These are phyloP conservation scores for Trametes sp. DNA, from an alignment of 1,284 basidiomycete species.

Conservation along the genomic window DNA sequence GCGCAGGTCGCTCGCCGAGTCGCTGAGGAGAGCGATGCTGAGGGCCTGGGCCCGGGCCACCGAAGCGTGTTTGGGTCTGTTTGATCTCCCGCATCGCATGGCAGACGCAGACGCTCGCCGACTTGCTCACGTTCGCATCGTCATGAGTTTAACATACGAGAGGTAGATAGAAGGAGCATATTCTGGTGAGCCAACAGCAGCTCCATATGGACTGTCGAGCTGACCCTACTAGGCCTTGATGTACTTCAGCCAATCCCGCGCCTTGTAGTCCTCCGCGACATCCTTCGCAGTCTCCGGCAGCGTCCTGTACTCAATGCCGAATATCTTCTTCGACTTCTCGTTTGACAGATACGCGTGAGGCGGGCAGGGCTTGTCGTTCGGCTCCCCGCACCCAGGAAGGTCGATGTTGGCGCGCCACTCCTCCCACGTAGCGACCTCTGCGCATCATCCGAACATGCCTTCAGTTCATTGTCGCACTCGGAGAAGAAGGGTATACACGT, in stretches of 20 bases:
- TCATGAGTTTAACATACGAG: too few species aligned
- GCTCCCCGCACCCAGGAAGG: background rate
- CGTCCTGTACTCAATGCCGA: background rate
- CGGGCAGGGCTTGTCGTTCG: background rate
- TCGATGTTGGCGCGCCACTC: slow-evolving; percentile 6
- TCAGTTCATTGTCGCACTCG: background rate
- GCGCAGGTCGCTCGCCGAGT: too few species aligned
- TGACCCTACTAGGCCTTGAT: background rate
- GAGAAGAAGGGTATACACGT: background rate
- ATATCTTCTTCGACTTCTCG: background rate
- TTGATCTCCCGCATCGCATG: too few species aligned
- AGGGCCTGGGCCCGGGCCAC: too few species aligned
- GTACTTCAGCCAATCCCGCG: slow-evolving; percentile 1
- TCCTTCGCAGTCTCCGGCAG: background rate
- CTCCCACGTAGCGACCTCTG: slow-evolving; percentile 15
- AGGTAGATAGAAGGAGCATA: too few species aligned
- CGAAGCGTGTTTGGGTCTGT: too few species aligned
- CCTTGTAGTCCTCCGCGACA: background rate
- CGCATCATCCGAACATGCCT: too few species aligned
- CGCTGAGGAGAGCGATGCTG: too few species aligned
- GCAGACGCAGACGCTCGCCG: too few species aligned
- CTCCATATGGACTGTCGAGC: too few species aligned
- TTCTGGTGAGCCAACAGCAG: too few species aligned
- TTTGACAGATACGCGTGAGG: background rate
- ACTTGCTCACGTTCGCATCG: too few species aligned